Base-by-base conservation (phyloP, 2,329 filamentous ascomycete species). In the Stemphylium lycopersici region DNA sequence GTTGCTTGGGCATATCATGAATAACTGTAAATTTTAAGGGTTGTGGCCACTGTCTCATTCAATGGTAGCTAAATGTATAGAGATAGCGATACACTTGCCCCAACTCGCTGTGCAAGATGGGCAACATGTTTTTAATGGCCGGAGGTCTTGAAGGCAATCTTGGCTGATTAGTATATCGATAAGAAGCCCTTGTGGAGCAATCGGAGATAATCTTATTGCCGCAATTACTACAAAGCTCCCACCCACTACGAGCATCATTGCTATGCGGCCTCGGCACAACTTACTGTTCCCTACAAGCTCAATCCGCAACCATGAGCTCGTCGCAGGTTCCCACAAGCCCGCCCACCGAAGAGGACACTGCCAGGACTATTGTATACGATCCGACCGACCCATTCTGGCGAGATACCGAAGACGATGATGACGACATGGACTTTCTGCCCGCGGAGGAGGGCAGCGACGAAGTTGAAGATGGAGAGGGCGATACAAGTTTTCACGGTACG, bases 351-450 rank as follows among this genome's bases (percentile, higher is more conserved):
- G 59, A 56, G 7, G 68, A 65, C 18, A 61, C 65, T 32, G 61
- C 63, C 4, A 62, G 60, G 33, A 67, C 68, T 8, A 60, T 71
- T 16, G 59, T 65, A 4, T 72, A 73, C 63, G 69, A 73, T 46
- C 70, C 68, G 8, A 66, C 50, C 36, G 71, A 72, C 22, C 67
- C 69, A 31, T 71, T 72, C 48, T 73, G 68, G 71, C 64, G 65
- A 47, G 69, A 72, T 52, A 68, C 60, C 36, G 66, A 69, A 34
- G 65, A 67, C 37, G 73, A 74, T 51, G 74, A 74, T 61, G 77
- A 80, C 74, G 80, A 83, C 73, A 80, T 81, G 76, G 80, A 82
- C 58, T 81, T 78, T 70, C 74, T 81, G 63, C 74, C 77, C 24
- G 73, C 77, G 40, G 68, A 76, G 52, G 77, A 78, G 54, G 72